Evolutionary conservation across 805 yeast genomes (phyloP), one percentile per base, ranked within the genome.

Genomic region (Candida ascalaphidarum): DNA sequence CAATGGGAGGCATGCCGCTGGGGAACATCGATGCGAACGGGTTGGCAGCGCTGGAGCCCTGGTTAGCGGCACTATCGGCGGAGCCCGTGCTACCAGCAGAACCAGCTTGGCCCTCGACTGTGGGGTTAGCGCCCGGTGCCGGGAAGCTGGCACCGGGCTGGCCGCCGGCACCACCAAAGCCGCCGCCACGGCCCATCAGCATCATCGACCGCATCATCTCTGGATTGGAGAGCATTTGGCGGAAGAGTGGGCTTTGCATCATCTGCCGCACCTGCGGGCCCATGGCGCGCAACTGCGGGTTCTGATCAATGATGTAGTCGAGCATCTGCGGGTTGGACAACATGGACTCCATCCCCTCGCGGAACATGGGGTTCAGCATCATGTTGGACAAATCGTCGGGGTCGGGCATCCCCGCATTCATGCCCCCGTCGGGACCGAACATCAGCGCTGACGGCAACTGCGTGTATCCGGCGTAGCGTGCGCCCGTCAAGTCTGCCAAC

Each of bases 391-490:
- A 50, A 36, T 82, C 86, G 28, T 80, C 88, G 26, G 83, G 81
- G 41, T 74, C 77, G 9, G 94, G 88, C 43, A 78, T 59, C 25
- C 71, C 73, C 10, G 43, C 39, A 23, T 77, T 77, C 83, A 81
- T 73, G 11, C 96, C 97, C 22, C 94, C 95, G 52, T 88, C 96
- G 16, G 95, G 88, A 2, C 96, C 96, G 60, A 89, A 86, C 81
- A 84, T 71, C 25, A 78, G 73, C 1, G 85, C 84, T 3, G 82
- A 69, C 4, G 98, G 97, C 55, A 92, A 65, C 44, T 85, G 88
- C 6, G 86, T 71, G 43, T 75, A 77, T 1, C 98, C 98, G 3
- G 97, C 96, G 48, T 86, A 92, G 30, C 96, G 74, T 2, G 97
- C 97, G 27, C 95, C 89, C 1, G 97, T 89, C 39, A 89, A 65